phyloP scores from a whole-genome alignment of 1,284 basidiomycete genomes.

The Porogramme epimiltina region DNA sequence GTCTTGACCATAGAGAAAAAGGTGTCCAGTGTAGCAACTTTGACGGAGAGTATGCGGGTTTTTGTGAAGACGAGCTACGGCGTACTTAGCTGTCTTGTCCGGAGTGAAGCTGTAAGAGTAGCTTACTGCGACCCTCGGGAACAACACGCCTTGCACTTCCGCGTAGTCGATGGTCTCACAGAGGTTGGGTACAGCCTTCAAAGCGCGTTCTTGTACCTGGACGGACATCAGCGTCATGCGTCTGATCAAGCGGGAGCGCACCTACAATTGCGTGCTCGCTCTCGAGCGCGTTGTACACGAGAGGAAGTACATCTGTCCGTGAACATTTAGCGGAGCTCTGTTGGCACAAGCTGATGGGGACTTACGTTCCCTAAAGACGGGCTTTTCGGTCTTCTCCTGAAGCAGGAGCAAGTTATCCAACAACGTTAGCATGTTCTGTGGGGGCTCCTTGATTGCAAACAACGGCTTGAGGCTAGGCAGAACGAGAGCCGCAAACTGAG shows the following conservation, averaged over 20 bases:
- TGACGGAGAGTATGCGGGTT: constrained; percentile 84
- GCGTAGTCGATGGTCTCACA: constrained; percentile 95
- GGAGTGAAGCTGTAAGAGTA: neutral
- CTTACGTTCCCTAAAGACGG: constrained; percentile 87
- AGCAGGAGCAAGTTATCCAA: constrained; percentile 89
- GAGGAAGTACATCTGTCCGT: constrained; percentile 81
- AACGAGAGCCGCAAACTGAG: constrained; percentile 83
- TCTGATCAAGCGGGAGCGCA: neutral
- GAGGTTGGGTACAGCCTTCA: constrained; percentile 84
- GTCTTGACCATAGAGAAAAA: constrained; percentile 94
- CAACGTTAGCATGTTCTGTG: constrained; percentile 93
- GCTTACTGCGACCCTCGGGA: constrained; percentile 86
- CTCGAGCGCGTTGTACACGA: constrained; percentile 95
- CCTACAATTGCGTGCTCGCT: constrained; percentile 83
- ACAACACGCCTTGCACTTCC: constrained; percentile 84
- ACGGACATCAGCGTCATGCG: neutral
- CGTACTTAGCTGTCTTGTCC: neutral
- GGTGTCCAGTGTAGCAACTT: constrained; percentile 87
- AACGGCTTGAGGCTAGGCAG: constrained; percentile 90
- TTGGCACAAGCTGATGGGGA: constrained; percentile 15
- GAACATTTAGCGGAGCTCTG: neutral
- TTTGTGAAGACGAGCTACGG: constrained; percentile 84
- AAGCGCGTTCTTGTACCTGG: constrained; percentile 89
- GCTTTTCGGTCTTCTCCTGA: constrained; percentile 88
- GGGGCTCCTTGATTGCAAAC: constrained; percentile 92